Conservation (phyloP, 1,139 yeast species). For the Nakaseomyces bracarensis region DNA sequence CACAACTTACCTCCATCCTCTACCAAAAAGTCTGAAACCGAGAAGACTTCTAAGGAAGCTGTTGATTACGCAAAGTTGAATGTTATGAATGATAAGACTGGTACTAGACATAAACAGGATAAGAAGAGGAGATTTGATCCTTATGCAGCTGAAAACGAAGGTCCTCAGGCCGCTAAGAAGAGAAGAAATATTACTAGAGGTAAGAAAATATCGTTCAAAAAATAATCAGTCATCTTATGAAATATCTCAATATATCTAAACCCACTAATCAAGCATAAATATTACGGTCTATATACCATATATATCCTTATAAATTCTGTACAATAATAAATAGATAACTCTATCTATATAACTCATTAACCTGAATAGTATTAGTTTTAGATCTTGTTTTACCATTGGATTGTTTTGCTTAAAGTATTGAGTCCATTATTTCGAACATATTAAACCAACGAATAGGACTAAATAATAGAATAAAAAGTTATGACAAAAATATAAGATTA, state of each 20-base stretch:
- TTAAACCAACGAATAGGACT: no score
- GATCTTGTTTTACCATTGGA: no score
- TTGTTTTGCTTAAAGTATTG: no score
- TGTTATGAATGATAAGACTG: conserved; percentile 32
- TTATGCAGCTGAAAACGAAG: conserved; percentile 39
- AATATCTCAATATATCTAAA: background rate
- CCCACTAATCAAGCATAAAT: no score
- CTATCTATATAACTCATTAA: no score
- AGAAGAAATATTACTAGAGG: conserved; percentile 38
- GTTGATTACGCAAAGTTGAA: conserved; percentile 45
- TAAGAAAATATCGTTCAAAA: conserved; percentile 43
- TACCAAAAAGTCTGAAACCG: conserved; percentile 13
- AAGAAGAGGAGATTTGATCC: conserved; percentile 53
- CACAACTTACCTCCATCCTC: conserved; percentile 15
- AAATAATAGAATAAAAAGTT: no score
- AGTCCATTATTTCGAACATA: no score
- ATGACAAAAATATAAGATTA: no score
- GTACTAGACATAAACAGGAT: conserved; percentile 20
- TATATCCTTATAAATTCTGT: no score
- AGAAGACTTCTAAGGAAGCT: conserved; percentile 20
- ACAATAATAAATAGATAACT: no score
- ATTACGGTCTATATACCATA: no score
- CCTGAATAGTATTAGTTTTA: no score
- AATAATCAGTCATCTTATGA: conserved; percentile 13
- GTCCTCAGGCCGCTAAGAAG: conserved; percentile 46